Base-by-base conservation (phyloP, 139 green algal genomes). In the Bryopsis sp. region DNA sequence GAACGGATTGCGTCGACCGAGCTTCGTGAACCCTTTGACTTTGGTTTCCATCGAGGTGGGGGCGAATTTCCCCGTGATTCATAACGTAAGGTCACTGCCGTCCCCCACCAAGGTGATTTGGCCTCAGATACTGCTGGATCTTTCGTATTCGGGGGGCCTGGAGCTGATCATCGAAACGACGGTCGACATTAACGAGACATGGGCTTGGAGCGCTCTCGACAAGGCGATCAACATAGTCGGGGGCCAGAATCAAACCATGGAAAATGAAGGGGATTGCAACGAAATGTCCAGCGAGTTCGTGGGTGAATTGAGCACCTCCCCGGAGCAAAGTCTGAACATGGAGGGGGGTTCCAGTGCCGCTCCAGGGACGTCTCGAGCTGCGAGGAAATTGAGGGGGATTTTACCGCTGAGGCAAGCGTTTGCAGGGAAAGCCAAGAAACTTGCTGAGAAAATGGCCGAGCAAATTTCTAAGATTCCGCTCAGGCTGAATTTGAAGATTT, bases 401-500 rank as follows among this genome's bases (percentile, higher is more conserved):
- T 61, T 61, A 36, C 50, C 33, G 15, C n/a, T 61, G 22, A 19
- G 50, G 29, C 22, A 65, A 61, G 31, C 33, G 6, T 24, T 26
- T 8, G 50, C 50, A 61, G n/a, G 6, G 6, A 39, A 39, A 22
- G 58, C 28, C 28, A 39, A 39, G 4, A 15, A 65, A 43, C 43
- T 39, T 11, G 58, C 58, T 28, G 31, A 39, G 28, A 15, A 33
- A 39, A 39, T 65, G 28, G 58, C 31, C 4, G 58, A 65, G 8
- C 43, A 31, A 22, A 65, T 65, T 65, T 39, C 58, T 5, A 65
- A 65, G 58, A 65, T 65, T 33, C 58, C 26, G 7, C 58, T 65
- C 6, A 6, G 58, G 4, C 67, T 70, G 11, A 58, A 58, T 24
- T 35, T 74, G n/a, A 66, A 72, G 35, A 19, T 74, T 3, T 32